Conservation (phyloP, 306 rosid genomes). For the Trifolium repens region DNA sequence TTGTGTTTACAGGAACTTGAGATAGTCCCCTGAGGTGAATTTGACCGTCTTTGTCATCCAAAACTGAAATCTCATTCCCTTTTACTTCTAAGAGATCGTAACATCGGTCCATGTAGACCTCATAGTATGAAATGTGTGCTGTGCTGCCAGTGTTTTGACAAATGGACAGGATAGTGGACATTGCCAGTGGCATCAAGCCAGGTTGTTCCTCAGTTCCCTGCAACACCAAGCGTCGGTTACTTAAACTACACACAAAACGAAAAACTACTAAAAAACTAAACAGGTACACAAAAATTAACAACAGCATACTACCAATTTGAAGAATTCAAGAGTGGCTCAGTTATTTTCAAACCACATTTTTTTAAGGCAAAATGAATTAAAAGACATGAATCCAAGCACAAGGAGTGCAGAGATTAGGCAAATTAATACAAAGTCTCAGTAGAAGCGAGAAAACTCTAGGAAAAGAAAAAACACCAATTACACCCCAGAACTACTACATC, state of each 20-base stretch:
- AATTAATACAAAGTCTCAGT: background rate
- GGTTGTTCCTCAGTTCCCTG: conserved; percentile 84
- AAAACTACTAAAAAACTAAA: background rate
- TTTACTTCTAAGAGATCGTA: conserved; percentile 85
- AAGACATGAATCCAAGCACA: too few relatives aligned
- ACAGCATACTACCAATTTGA: background rate
- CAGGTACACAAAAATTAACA: background rate
- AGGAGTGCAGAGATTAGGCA: too few relatives aligned
- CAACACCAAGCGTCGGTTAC: conserved; percentile 42
- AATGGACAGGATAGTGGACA: conserved; percentile 65
- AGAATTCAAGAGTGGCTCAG: background rate
- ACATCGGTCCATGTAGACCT: conserved; percentile 90
- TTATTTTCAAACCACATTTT: background rate
- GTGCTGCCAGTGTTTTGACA: conserved; percentile 61
- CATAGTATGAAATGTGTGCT: conserved; percentile 81
- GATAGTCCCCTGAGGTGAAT: conserved; percentile 86
- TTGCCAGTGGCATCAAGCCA: conserved; percentile 79
- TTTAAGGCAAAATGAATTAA: too few relatives aligned
- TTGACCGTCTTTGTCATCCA: conserved; percentile 88
- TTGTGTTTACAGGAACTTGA: conserved; percentile 60
- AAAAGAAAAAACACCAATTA: background rate
- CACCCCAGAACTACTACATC: background rate
- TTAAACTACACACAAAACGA: background rate
- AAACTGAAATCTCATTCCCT: conserved; percentile 69
- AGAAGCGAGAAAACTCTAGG: background rate